Base-by-base conservation (phyloP, 371 early-diverging fungal genomes). In the Apophysomyces variabilis region DNA sequence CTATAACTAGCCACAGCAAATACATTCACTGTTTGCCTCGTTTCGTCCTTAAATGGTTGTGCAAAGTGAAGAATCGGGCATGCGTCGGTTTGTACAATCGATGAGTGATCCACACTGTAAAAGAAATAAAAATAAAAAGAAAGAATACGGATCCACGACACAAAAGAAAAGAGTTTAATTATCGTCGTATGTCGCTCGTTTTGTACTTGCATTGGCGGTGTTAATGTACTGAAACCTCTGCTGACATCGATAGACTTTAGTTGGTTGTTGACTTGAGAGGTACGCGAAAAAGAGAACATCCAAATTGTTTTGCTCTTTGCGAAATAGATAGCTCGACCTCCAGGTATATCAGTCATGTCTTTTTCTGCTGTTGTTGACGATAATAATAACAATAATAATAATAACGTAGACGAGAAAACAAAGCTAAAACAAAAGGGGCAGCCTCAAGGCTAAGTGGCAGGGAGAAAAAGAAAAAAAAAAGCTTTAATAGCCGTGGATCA, bases 1-100 rank as follows among this genome's bases (percentile, higher is more conserved):
- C 41, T 18, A 38, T 68, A 57, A 37, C 67, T 73, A 6, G 66
- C 73, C 1, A 66, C 66, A 4, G 66, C 73, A 64, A 73, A 66
- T 18, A 73, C 21, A 26, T 73, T 69, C 8, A 73, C 54, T 58
- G 66, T 73, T 14, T 64, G 39, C 16, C 63, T 66, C 18, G 64
- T 66, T 14, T 60, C 38, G 58, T 32, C 58, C 16, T 37, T 50
- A 4, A 61, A 56, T 18, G 69, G 66, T 61, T 59, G 60, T 9
- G 69, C 69, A 58, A 69, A 73, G 56, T 69, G 73, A 57, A 73
- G 66, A 14, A 69, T 58, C 6, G 69, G 73, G 38, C 73, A 73
- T 36, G 66, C 44, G 12, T 58, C 50, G 18, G 64, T 69, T 14
- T 47, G 45, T 11, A 73, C 60, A 21, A 21, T 26, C 12, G 45